Evolutionary conservation across 768 basidiomycete genomes (phyloP).

Genomic region (Gymnopilus dilepis): DNA sequence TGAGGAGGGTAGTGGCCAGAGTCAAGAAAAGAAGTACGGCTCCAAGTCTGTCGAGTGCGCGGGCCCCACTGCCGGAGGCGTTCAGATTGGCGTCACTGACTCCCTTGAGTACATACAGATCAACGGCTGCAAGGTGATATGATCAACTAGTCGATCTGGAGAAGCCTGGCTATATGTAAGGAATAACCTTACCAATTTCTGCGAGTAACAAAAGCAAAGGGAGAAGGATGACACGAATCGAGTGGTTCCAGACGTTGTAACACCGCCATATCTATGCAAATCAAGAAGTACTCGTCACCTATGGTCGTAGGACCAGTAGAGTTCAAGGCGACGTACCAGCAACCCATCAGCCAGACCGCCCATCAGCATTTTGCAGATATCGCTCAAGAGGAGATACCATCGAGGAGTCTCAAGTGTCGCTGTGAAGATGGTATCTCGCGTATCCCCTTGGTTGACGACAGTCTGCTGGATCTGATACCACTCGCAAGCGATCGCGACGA

Average conservation of each 20-base stretch:
- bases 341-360: background rate
- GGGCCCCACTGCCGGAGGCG: background rate
- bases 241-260: constrained; percentile 10
- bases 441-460: background rate
- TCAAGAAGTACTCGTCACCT: background rate
- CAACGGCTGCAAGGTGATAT: background rate
- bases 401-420: background rate
- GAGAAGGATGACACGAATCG: background rate
- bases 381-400: background rate
- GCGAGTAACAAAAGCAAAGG: background rate
- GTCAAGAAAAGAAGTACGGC: background rate
- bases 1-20: background rate
- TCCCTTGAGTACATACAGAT: background rate
- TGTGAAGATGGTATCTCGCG: background rate
- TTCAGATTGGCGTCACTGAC: background rate
- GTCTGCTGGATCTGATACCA: background rate
- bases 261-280: constrained; percentile 8
- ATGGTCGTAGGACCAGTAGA: background rate
- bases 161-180: no score
- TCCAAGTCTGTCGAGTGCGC: background rate
- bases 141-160: no score
- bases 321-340: background rate
- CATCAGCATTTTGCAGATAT: background rate
- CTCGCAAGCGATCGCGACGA: background rate
- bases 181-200: background rate